Evolutionary conservation across 129 eudicot species (phyloP).

Genomic region (Pseudognaphalium luteoalbum): DNA sequence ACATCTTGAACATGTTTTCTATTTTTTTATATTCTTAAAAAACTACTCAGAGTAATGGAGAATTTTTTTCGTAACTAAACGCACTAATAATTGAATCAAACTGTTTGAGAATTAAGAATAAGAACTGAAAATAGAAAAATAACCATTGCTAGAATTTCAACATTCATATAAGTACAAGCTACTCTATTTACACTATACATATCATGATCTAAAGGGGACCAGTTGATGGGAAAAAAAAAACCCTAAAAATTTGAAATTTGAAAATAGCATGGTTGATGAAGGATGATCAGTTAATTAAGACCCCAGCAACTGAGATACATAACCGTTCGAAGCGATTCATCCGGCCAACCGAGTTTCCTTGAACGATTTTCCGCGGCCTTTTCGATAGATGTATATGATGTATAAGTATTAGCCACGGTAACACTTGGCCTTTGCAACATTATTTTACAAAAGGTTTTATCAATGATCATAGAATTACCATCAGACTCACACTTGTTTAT

Average conservation of each 20-base stretch:
- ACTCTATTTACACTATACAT: not conserved
- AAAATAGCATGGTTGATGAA: not conserved
- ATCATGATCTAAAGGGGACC: constrained; percentile 2
- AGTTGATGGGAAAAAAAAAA: not conserved
- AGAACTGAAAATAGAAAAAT: too few species aligned
- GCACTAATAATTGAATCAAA: not conserved
- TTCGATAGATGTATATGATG: constrained; percentile 21
- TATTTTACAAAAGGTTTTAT: constrained; percentile 10
- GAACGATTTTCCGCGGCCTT: constrained; percentile 13
- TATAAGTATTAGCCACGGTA: not conserved
- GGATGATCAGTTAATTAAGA: constrained; percentile 18
- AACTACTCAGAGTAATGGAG: too few species aligned
- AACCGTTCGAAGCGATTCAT: constrained; percentile 39
- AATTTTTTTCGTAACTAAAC: too few species aligned
- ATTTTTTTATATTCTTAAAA: too few species aligned
- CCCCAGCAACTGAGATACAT: constrained; percentile 45
- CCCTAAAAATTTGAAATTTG: not conserved
- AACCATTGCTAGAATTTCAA: constrained; percentile 25
- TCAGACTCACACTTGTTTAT: constrained; percentile 16
- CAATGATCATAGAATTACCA: constrained; percentile 3
- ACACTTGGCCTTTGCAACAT: constrained; percentile 16
- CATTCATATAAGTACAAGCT: constrained; percentile 33
- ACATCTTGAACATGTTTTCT: too few species aligned
- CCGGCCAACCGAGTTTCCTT: constrained; percentile 25
- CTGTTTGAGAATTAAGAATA: not conserved